phyloP scores from a whole-genome alignment of 352 stramenopile genomes.

The Phytophthora pluvialis region DNA sequence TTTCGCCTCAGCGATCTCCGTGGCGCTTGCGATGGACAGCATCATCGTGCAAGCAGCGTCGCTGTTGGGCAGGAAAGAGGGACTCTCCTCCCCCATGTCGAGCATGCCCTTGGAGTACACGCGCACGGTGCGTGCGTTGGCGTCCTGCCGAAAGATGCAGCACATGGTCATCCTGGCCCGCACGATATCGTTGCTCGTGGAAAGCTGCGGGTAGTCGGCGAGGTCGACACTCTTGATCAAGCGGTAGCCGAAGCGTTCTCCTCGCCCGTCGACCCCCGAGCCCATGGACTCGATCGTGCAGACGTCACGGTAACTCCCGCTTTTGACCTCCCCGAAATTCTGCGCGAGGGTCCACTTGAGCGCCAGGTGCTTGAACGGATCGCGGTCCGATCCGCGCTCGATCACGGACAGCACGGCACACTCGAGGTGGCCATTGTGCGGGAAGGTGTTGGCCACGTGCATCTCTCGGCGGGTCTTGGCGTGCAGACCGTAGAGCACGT shows the following conservation, averaged over 20 bases:
- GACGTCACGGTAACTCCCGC: slow-evolving; percentile 39
- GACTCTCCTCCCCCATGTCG: slow-evolving; percentile 19
- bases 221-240: slow-evolving; percentile 45
- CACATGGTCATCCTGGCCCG: slow-evolving; percentile 38
- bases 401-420: slow-evolving; percentile 36
- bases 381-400: slow-evolving; percentile 25
- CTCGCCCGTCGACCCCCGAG: slow-evolving; percentile 23
- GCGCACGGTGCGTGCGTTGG: slow-evolving; percentile 18
- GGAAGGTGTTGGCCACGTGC: slow-evolving; percentile 20
- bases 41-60: slow-evolving; percentile 23
- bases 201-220: slow-evolving; percentile 33
- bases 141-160: slow-evolving; percentile 33
- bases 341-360: slow-evolving; percentile 48
- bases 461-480: slow-evolving; percentile 34
- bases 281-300: slow-evolving; percentile 48
- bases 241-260: slow-evolving; percentile 40
- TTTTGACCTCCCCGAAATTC: slow-evolving; percentile 27
- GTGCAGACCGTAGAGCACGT: slow-evolving; percentile 34
- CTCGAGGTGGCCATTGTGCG: slow-evolving; percentile 29
- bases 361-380: slow-evolving; percentile 46
- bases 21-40: slow-evolving; percentile 20
- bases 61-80: slow-evolving; percentile 20
- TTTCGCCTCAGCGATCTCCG: slow-evolving; percentile 34
- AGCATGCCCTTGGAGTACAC: slow-evolving; percentile 35
- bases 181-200: slow-evolving; percentile 21